Percentiles rank a stretch among this genome's conserved stretches.
These are phyloP conservation scores for Trichoderma polysporum DNA, from an alignment of 2,329 filamentous ascomycete genomes.

Conservation along the genomic window DNA sequence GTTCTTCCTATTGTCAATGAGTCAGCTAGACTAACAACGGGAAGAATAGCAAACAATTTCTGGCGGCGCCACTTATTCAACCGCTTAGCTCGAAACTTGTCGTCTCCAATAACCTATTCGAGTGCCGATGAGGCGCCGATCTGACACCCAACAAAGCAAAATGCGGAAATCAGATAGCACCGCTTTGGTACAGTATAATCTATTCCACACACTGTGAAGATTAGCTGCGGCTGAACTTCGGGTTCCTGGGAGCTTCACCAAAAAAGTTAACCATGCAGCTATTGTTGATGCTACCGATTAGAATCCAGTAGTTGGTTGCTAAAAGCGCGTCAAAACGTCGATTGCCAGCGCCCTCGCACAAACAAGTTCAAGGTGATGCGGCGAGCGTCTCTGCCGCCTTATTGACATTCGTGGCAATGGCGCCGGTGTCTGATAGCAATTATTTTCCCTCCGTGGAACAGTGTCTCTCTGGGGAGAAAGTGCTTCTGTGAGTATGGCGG, in stretches of 20 bases:
- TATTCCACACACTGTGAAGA: background rate
- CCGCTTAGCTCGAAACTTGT: background rate
- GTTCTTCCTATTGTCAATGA: background rate
- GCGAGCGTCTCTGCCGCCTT: conserved; percentile 39
- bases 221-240: conserved; percentile 17
- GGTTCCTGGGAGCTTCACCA: conserved; percentile 21
- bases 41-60: background rate
- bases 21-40: conserved; percentile 22
- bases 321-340: conserved; percentile 18
- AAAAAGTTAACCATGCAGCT: conserved; percentile 24
- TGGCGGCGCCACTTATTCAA: background rate
- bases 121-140: conserved; percentile 28
- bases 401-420: conserved; percentile 64
- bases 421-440: conserved; percentile 64
- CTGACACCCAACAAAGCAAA: background rate
- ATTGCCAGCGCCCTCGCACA: conserved; percentile 29
- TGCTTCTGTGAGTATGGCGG: conserved; percentile 67
- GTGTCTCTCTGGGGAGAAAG: conserved; percentile 76
- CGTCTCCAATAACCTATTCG: background rate
- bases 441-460: conserved; percentile 85
- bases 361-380: conserved; percentile 37
- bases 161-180: background rate
- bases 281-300: conserved; percentile 6
- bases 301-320: conserved; percentile 1
- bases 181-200: background rate